phyloP scores from a whole-genome alignment of 208 protist species.

The Acanthamoeba sp. region DNA sequence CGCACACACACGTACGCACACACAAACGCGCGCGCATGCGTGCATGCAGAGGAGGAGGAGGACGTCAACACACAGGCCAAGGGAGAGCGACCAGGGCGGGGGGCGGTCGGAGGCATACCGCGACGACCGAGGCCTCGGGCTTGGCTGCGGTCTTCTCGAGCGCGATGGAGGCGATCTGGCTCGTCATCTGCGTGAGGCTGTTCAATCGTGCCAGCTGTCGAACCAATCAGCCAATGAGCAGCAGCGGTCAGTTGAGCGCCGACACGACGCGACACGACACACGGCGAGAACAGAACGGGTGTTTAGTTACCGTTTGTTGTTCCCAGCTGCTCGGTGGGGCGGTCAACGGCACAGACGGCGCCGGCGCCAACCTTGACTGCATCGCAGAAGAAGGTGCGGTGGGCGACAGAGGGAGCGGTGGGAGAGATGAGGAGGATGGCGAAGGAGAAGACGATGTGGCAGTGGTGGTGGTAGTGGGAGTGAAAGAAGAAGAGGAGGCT shows the following conservation, averaged over 20 bases:
- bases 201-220: constrained; percentile 18
- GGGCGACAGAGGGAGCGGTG: background rate
- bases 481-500: background rate
- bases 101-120: background rate
- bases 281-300: background rate
- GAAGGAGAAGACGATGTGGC: background rate
- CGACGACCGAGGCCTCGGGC: background rate
- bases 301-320: background rate
- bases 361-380: background rate
- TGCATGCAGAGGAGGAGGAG: too few species aligned
- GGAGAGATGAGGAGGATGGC: background rate
- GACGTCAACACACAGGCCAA: too few species aligned
- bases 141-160: constrained; percentile 15
- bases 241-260: too few species aligned
- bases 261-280: too few species aligned
- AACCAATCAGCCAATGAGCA: background rate
- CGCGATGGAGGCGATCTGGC: constrained; percentile 50
- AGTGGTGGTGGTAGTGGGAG: background rate
- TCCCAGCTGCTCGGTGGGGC: background rate
- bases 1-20: background rate
- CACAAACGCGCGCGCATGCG: too few species aligned
- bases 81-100: too few species aligned
- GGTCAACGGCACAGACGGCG: background rate
- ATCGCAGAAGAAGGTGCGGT: background rate
- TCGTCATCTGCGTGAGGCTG: constrained; percentile 63